A percentile compares a stretch with the other conserved stretches of the same genome.
These are phyloP conservation scores for Podila clonocystis DNA, from an alignment of 192 early-diverging fungal genomes.

Conservation along the genomic window DNA sequence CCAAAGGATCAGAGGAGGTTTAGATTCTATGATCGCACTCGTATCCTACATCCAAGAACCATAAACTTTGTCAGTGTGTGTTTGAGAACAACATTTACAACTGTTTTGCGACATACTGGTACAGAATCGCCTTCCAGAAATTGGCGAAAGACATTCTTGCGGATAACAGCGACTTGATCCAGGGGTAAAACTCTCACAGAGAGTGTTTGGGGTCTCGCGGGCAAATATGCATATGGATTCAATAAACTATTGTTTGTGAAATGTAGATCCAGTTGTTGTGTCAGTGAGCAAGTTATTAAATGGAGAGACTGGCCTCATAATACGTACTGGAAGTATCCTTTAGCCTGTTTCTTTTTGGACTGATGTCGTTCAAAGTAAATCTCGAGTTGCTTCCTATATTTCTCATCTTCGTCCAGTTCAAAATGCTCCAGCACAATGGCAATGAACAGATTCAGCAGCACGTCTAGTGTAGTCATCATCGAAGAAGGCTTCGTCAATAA, in stretches of 20 bases:
- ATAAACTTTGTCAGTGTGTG: not conserved
- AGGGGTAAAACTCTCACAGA: constrained; percentile 17
- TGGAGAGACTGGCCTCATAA: constrained; percentile 24
- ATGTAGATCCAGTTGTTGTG: constrained; percentile 1
- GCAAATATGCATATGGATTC: constrained; percentile 43
- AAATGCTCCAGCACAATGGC: constrained; percentile 72
- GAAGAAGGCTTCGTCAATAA: no score
- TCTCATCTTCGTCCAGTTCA: constrained; percentile 69
- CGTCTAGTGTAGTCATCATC: constrained; percentile 34
- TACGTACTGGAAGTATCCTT: constrained; percentile 50
- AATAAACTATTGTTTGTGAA: constrained; percentile 12
- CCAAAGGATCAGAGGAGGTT: constrained; percentile 26
- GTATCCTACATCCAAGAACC: constrained; percentile 9
- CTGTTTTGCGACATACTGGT: constrained; percentile 11
- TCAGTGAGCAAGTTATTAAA: not conserved
- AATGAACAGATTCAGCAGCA: constrained; percentile 70
- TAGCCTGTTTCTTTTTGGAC: constrained; percentile 36
- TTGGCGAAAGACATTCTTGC: constrained; percentile 43
- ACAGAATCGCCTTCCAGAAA: constrained; percentile 36
- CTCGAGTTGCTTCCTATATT: constrained; percentile 58
- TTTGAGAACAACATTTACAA: not conserved
- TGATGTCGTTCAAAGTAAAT: constrained; percentile 49
- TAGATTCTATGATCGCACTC: constrained; percentile 23
- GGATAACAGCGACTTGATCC: constrained; percentile 25
- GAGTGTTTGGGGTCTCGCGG: constrained; percentile 34